Percentiles rank a stretch among this genome's conserved stretches.
phyloP scores from a whole-genome alignment of 768 basidiomycete genomes.

The Lactifluus rugatus region DNA sequence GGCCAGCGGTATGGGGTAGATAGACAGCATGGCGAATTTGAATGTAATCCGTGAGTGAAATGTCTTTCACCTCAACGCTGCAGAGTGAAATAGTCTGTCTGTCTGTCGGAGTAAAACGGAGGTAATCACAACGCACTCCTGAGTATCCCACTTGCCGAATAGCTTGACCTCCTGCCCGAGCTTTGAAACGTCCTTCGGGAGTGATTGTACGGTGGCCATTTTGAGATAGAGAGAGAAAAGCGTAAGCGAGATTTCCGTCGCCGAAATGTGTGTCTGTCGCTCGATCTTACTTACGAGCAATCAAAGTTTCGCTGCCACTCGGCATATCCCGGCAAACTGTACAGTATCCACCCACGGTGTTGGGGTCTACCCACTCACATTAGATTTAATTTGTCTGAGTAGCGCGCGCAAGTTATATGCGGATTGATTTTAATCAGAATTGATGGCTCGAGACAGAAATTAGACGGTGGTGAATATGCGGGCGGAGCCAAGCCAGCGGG shows the following conservation, averaged over 20 bases:
- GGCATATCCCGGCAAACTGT: constrained; percentile 4
- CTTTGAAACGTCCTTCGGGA: constrained; percentile 75
- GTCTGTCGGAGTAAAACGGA: background rate
- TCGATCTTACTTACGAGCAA: background rate
- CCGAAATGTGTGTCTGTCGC: no score
- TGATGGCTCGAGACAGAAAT: no score
- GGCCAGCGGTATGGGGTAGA: constrained; percentile 96
- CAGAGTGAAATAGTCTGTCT: background rate
- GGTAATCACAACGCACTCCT: constrained; percentile 59
- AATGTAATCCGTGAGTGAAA: constrained; percentile 98
- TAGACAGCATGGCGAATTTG: constrained; percentile 97
- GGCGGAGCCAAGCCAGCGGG: no score
- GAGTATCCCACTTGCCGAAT: constrained; percentile 98
- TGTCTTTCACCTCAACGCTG: constrained; percentile 98
- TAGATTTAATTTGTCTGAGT: background rate
- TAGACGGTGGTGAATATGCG: no score
- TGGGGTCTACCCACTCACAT: no score
- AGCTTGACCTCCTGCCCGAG: constrained; percentile 86
- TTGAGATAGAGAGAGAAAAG: constrained; percentile 22
- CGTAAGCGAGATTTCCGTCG: no score
- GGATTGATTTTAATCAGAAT: no score
- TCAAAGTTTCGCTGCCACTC: constrained; percentile 12
- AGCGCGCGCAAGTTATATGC: no score
- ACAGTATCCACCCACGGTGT: no score
- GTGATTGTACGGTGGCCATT: constrained; percentile 61